Evolutionary conservation across 2,329 filamentous ascomycete genomes (phyloP), one percentile per base, ranked within the genome.

Genomic region (Fusarium newnesense): DNA sequence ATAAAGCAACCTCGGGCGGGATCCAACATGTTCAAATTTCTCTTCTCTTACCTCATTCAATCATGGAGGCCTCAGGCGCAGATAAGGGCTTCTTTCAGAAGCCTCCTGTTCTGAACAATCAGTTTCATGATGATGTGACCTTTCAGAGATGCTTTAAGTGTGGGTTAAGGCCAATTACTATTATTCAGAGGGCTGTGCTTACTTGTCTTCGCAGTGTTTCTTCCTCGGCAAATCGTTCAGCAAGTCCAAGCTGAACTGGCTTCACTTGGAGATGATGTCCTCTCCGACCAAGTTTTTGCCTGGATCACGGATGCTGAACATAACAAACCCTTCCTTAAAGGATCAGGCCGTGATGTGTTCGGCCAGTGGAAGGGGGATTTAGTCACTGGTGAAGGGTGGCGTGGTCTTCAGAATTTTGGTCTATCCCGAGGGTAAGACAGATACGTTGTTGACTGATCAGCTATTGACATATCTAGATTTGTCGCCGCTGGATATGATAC

Each of bases 361-460:
- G 91, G 92, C 2, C 84, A 85, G 57, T 87, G 87, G 56, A 87
- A 83, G 11, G 87, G 88, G 52, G 86, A 89, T 39, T 82, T 94
- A 4, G 84, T 92, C 40, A 91, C 91, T 1, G 86, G 87, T 2
- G 87, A 91, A 71, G 92, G 93, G 34, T 94, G 92, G 92, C 84
- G 86, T 43, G 83, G 85, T 44, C 83, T 93, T 5, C 89, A 91
- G 72, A 83, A 86, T 4, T 88, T 91, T 73, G 90, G 90, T 1
- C 85, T 88, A 21, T 79, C 83, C 37, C 87, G 88, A 69, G 91
- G 91, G 80, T 80, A 71, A 67, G 78, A 67, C n/a, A 21, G 7
- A 6, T 7, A 34, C 15, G 26, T 34, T 40, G 18, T 21, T 18
- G n/a, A 30, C 30, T 24, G 18, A 7, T 15, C 11, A 19, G 9